Evolutionary conservation across 2,329 filamentous ascomycete species (phyloP), one percentile per base, ranked within the genome.

Genomic region (Biscogniauxia sp.): DNA sequence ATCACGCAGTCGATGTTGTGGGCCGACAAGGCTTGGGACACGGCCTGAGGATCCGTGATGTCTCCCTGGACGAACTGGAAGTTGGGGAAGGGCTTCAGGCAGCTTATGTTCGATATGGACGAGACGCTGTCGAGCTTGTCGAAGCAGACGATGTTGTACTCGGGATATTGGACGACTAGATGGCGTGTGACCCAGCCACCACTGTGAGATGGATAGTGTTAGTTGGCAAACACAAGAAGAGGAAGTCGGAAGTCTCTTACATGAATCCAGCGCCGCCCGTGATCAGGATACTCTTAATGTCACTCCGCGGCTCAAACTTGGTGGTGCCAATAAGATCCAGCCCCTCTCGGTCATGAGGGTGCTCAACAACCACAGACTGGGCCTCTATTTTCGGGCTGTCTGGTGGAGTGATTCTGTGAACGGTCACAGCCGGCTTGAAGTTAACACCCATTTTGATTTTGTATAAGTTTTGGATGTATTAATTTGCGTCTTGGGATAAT

Each of bases 111-210:
- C 20, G 15, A 20, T 19, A 55, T 25, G 5, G 53, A 55, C 13
- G 53, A 41, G 26, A 55, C 53, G n/a, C 53, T 25, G 13, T 55
- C 53, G 7, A 55, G 53, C 23, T 55, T 55, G 23, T 55, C 53
- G 53, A 55, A 55, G 17, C 53, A 55, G 19, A 55, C 53, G 20
- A 55, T 45, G 26, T 55, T 55, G 53, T 55, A 55, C 20, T 55
- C 53, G 26, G 53, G 53, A 45, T 55, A 55, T 45, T 55, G 53
- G 19, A 55, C 32, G 1, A 23, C 37, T 32, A 55, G 15, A 20
- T 55, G 53, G 6, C 53, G 53, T 8, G 53, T 55, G 32, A 55
- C 53, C 53, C 53, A 55, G 15, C 53, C 37, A 11, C 53, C 53
- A 37, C 53, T 55, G 13, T 1, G 28, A 23, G 28, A 19, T 20